These are phyloP conservation scores for Lolium multiflorum DNA, from an alignment of 176 grass and related monocot genomes.

Conservation along the genomic window DNA sequence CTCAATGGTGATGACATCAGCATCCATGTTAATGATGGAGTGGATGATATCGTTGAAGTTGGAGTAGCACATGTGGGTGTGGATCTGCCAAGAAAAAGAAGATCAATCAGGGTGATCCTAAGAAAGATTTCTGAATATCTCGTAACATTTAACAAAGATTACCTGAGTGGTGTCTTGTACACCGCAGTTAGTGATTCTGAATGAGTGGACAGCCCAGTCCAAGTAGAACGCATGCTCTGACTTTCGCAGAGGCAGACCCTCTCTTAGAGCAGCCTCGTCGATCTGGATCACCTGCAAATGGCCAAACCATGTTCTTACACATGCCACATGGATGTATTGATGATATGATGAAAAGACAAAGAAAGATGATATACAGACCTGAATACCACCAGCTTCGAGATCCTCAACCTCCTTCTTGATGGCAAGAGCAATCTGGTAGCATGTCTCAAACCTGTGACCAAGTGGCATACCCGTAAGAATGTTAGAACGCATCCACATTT, in stretches of 20 bases:
- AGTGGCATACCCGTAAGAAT: not conserved
- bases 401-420: slow-evolving; percentile 99
- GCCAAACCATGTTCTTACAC: slow-evolving; percentile 6
- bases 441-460: slow-evolving; percentile 80
- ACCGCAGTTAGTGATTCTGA: slow-evolving; percentile 93
- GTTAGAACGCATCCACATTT: slow-evolving; percentile 22
- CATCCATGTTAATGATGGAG: slow-evolving; percentile 97
- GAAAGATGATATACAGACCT: slow-evolving; percentile 51
- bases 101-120: not conserved
- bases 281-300: slow-evolving; percentile 90
- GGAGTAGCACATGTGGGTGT: slow-evolving; percentile 99
- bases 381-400: slow-evolving; percentile 85
- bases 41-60: slow-evolving; percentile 99
- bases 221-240: slow-evolving; percentile 93
- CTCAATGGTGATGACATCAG: slow-evolving; percentile 95
- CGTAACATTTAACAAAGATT: slow-evolving; percentile 29
- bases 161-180: slow-evolving; percentile 95
- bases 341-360: slow-evolving; percentile 13
- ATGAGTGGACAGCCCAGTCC: slow-evolving; percentile 95
- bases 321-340: slow-evolving; percentile 14
- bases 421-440: slow-evolving; percentile 97
- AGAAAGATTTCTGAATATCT: slow-evolving; percentile 1
- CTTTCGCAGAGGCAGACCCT: slow-evolving; percentile 89
- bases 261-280: slow-evolving; percentile 91
- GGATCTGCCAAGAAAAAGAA: slow-evolving; percentile 56